Evolutionary conservation across 805 yeast genomes (phyloP).

Genomic region (Starmerella lactis-condensi): DNA sequence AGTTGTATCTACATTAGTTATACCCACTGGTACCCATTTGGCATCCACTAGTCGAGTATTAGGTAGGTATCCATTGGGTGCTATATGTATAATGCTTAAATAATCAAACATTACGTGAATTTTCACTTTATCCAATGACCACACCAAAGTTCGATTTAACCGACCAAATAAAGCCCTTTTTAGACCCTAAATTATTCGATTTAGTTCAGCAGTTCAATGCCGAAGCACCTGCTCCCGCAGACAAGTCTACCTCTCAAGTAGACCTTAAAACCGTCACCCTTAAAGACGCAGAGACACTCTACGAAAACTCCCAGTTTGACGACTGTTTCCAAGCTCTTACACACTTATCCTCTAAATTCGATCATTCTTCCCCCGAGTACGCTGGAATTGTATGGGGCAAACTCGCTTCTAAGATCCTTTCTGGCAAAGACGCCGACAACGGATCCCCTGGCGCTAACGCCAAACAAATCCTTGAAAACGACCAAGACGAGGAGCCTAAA

Average conservation of each 20-base stretch:
- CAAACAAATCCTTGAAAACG: not conserved
- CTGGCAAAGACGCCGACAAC: constrained; percentile 19
- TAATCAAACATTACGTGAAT: not conserved
- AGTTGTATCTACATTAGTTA: too few relatives aligned
- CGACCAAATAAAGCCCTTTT: constrained; percentile 34
- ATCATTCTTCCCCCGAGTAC: constrained; percentile 17
- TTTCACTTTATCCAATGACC: constrained; percentile 1
- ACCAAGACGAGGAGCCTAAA: too few relatives aligned
- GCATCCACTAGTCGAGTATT: not conserved
- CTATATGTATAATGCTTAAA: constrained; percentile 1
- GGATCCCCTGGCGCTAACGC: constrained; percentile 24
- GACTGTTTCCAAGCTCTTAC: too few relatives aligned
- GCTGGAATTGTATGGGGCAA: constrained; percentile 36
- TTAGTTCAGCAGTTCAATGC: constrained; percentile 36
- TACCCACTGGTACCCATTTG: too few relatives aligned
- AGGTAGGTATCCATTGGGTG: not conserved
- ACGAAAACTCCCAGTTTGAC: too few relatives aligned
- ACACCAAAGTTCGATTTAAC: constrained; percentile 32
- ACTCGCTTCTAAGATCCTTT: constrained; percentile 38
- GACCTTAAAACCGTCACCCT: too few relatives aligned
- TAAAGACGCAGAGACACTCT: too few relatives aligned
- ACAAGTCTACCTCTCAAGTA: constrained; percentile 33
- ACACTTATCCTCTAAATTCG: too few relatives aligned
- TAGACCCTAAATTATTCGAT: constrained; percentile 45
- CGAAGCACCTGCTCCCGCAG: constrained; percentile 7